Evolutionary conservation across 495 filamentous ascomycete species (phyloP).

Genomic region (Penicillium malachiteum): DNA sequence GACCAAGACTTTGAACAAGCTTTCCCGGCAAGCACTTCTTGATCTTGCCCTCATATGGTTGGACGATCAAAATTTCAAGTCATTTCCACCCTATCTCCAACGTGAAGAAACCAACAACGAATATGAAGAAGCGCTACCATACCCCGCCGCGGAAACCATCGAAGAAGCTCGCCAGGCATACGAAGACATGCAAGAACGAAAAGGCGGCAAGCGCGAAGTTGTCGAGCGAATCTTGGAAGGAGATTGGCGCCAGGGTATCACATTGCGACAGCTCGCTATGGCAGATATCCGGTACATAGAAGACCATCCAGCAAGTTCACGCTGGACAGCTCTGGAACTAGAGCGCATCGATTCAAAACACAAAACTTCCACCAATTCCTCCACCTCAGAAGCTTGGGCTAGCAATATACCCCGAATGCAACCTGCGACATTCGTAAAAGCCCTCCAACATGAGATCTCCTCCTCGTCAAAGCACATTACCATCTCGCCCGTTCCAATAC

Average conservation of each 20-base stretch:
- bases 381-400: conserved; percentile 35
- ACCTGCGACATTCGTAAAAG: conserved; percentile 67
- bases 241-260: conserved; percentile 79
- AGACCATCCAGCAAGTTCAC: conserved; percentile 67
- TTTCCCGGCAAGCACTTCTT: conserved; percentile 69
- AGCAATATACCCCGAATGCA: conserved; percentile 68
- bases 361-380: not conserved
- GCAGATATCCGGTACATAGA: conserved; percentile 76
- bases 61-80: conserved; percentile 55
- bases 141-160: conserved; percentile 59
- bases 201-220: conserved; percentile 71
- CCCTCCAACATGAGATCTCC: conserved; percentile 67
- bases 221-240: conserved; percentile 74
- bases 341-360: conserved; percentile 33
- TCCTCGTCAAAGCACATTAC: conserved; percentile 81
- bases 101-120: conserved; percentile 21
- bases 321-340: conserved; percentile 72
- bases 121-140: conserved; percentile 51
- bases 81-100: conserved; percentile 47
- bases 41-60: conserved; percentile 74
- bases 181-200: conserved; percentile 50
- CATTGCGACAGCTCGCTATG: conserved; percentile 76
- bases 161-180: conserved; percentile 65
- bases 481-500: conserved; percentile 63
- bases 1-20: conserved; percentile 60